Evolutionary conservation across 2,329 filamentous ascomycete genomes (phyloP).

Genomic region (Cladophialophora bantiana): DNA sequence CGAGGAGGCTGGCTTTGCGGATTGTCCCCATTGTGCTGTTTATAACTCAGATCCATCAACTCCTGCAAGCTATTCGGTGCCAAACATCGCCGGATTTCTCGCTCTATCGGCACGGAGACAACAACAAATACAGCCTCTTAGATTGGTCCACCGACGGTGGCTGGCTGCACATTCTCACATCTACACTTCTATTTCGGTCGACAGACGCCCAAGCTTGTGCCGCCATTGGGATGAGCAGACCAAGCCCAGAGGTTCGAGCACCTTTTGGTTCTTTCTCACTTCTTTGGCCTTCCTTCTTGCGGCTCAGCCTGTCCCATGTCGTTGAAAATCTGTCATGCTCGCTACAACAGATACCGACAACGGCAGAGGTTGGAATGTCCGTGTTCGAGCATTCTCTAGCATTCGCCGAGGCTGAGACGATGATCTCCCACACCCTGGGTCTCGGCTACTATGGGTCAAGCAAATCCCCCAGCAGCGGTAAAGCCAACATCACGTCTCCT

Average conservation of each 20-base stretch:
- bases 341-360: conserved; percentile 78
- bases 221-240: conserved; percentile 74
- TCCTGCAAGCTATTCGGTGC: conserved; percentile 88
- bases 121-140: conserved; percentile 68
- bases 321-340: conserved; percentile 88
- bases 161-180: conserved; percentile 75
- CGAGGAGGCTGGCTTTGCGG: conserved; percentile 73
- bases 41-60: conserved; percentile 68
- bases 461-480: conserved; percentile 42
- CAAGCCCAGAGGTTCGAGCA: conserved; percentile 58
- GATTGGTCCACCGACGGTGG: conserved; percentile 74
- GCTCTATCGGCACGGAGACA: conserved; percentile 72
- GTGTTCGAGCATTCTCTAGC: conserved; percentile 95
- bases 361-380: conserved; percentile 92
- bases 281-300: conserved; percentile 59
- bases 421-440: conserved; percentile 79
- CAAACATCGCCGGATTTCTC: conserved; percentile 81
- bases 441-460: conserved; percentile 68
- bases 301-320: conserved; percentile 76
- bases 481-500: conserved; percentile 39
- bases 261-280: conserved; percentile 79
- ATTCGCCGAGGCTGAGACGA: conserved; percentile 92
- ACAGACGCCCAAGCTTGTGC: conserved; percentile 77
- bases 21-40: conserved; percentile 75
- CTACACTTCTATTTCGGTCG: conserved; percentile 74